Conservation (phyloP, 257 asterid genomes). For the Scutellaria barbata region DNA sequence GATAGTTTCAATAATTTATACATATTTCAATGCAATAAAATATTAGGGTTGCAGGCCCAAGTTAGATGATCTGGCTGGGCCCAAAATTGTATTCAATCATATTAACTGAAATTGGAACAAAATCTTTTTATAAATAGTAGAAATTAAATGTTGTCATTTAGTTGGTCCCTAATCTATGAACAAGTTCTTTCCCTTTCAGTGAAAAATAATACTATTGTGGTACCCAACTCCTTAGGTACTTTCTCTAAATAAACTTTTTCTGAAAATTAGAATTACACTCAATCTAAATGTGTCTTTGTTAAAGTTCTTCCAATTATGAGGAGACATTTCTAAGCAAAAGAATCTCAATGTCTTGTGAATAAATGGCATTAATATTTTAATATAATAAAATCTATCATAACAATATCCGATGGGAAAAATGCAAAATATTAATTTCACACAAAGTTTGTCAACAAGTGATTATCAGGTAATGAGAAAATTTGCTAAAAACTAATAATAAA, state of each 20-base stretch:
- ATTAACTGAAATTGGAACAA: conserved; percentile 20
- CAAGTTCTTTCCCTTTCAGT: not conserved
- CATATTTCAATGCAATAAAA: too few relatives aligned
- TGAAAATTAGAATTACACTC: not conserved
- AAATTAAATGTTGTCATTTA: conserved; percentile 7
- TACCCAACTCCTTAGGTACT: not conserved
- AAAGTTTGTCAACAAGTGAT: too few relatives aligned
- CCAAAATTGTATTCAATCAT: not conserved
- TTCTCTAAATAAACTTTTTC: not conserved
- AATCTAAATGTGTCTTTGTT: too few relatives aligned
- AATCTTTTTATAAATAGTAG: conserved; percentile 1
- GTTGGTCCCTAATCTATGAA: conserved; percentile 14
- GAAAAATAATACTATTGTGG: not conserved
- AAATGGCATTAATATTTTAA: not conserved
- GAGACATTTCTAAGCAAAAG: not conserved
- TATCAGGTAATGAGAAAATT: too few relatives aligned
- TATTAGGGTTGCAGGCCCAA: conserved; percentile 13
- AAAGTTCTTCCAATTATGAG: not conserved
- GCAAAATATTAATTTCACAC: too few relatives aligned
- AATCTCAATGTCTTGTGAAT: not conserved
- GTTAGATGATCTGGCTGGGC: not conserved
- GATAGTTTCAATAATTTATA: not conserved
- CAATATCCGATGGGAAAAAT: too few relatives aligned
- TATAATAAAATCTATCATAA: too few relatives aligned
- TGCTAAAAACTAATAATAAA: too few relatives aligned